These are phyloP conservation scores for Chaetomiaceae sp. DNA, from an alignment of 2,329 filamentous ascomycete genomes.

Conservation along the genomic window DNA sequence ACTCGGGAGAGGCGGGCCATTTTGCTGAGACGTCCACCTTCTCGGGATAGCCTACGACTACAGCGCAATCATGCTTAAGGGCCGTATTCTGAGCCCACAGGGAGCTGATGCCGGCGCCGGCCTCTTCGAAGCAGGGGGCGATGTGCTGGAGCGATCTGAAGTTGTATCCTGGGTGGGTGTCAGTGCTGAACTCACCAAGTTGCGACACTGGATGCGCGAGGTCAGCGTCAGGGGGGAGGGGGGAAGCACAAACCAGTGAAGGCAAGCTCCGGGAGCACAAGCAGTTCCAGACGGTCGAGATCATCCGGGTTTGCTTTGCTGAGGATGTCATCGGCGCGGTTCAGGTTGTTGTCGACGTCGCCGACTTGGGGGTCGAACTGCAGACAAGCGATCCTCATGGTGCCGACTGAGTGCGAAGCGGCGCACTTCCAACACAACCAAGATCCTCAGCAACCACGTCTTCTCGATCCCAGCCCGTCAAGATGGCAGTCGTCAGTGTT, in stretches of 20 bases:
- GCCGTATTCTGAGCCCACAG: slow-evolving; percentile 68
- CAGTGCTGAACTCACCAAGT: neutral
- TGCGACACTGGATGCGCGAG: neutral
- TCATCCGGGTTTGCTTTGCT: slow-evolving; percentile 45
- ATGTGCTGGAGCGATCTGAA: slow-evolving; percentile 68
- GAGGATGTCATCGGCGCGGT: slow-evolving; percentile 61
- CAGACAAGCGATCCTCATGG: slow-evolving; percentile 48
- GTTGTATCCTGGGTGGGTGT: slow-evolving; percentile 57
- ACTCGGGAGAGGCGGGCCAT: slow-evolving; percentile 50
- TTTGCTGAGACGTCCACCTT: slow-evolving; percentile 48
- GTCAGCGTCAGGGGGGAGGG: neutral
- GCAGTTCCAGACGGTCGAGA: slow-evolving; percentile 63
- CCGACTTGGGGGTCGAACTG: slow-evolving; percentile 71
- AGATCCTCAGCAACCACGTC: neutral
- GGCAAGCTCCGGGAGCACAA: slow-evolving; percentile 72
- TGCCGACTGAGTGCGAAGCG: neutral
- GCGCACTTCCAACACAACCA: neutral
- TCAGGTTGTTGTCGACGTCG: slow-evolving; percentile 65
- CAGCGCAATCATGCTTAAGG: slow-evolving; percentile 60
- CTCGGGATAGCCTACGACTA: slow-evolving; percentile 73
- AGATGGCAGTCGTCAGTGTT: neutral
- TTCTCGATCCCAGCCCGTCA: neutral
- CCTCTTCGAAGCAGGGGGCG: slow-evolving; percentile 62
- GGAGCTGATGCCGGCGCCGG: slow-evolving; percentile 61
- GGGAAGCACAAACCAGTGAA: slow-evolving; percentile 58